Evolutionary conservation across 306 rosid genomes (phyloP), one percentile per base, ranked within the genome.

Genomic region (Vigna unguiculata): DNA sequence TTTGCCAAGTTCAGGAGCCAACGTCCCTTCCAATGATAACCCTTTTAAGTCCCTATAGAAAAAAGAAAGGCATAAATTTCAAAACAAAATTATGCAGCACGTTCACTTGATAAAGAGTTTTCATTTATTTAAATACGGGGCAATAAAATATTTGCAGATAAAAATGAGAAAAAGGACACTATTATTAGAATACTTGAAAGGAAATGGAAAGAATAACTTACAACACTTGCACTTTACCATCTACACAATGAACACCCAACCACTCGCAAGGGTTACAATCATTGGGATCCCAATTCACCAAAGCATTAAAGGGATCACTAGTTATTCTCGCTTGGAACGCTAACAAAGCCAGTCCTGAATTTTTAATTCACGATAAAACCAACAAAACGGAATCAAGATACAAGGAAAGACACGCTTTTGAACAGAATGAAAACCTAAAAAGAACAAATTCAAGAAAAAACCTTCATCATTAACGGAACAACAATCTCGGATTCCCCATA

Each of bases 1-100:
- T 86, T 78, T 88, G 32, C 93, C 93, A 80, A 96, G 90, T 77
- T 90, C 93, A 48, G 98, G 98, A 17, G 93, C 86, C 84, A 96
- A 83, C 43, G 90, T 91, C 72, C 98, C 99, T 80, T 83, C 86
- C 85, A 96, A 81, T 30, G 88, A 87, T 71, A 88, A 87, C 47
- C 74, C 90, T 17, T 75, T 89, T 78, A 96, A 83, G 72, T 88
- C 84, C 88, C 99, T 96, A 62, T 77, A 87, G n/a, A 77, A 22
- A 68, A 81, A 52, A 77, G 13, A 46, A 65, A 69, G 21, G 49
- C 66, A 64, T 36, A 71, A 52, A 72, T 57, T 52, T 75, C 43
- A 81, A 20, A 38, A 52, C 17, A 11, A 1, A 32, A 60, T 28
- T 71, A 5, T 41, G 19, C 19, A 24, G 11, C 21, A 84, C 3